Base-by-base conservation (phyloP, 2,329 filamentous ascomycete species). In the Penicillium sp. region DNA sequence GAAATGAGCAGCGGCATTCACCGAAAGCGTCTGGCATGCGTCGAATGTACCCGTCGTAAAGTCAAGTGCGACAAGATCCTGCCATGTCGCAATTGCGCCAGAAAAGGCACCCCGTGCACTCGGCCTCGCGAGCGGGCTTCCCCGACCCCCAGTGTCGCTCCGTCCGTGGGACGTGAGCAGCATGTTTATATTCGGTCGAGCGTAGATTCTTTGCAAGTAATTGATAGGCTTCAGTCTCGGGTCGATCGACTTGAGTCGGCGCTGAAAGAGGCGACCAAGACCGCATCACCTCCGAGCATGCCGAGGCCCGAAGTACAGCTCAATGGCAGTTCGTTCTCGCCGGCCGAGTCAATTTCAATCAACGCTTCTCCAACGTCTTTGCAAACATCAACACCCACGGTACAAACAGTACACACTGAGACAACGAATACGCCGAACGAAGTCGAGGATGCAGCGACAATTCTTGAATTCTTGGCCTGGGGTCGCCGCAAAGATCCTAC, bases 401-500 rank as follows among this genome's bases (percentile, higher is more conserved):
- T 36, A 36, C 33, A 36, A 9, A 36, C 33, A 7, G 8, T 36
- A 36, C 15, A 43, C 6, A 23, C 21, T 18, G 42, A 29, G 4
- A 13, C 26, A 4, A 12, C 21, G 5, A 24, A 42, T 23, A 45
- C 39, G 5, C 46, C 52, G 7, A 48, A 65, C 64, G 46, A 66
- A 61, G 49, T 69, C 66, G 54, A 74, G 76, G 59, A 62, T 36
- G 75, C 75, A 1, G 76, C 75, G 1, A 76, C 76, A 2, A 74
- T 79, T 3, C 68, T 79, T 0, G 76, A 79, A 49, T 79, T 78
- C 42, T 65, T 79, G 2, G 75, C 76, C 1, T 79, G 77, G 77
- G 77, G 76, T 8, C 70, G 76, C 15, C 67, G 70, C 33, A 79
- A 79, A 56, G 72, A 78, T 36, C 68, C 67, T 3, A 54, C 51